Conservation (phyloP, 345 rosid genomes). For the Gossypium arboreum region DNA sequence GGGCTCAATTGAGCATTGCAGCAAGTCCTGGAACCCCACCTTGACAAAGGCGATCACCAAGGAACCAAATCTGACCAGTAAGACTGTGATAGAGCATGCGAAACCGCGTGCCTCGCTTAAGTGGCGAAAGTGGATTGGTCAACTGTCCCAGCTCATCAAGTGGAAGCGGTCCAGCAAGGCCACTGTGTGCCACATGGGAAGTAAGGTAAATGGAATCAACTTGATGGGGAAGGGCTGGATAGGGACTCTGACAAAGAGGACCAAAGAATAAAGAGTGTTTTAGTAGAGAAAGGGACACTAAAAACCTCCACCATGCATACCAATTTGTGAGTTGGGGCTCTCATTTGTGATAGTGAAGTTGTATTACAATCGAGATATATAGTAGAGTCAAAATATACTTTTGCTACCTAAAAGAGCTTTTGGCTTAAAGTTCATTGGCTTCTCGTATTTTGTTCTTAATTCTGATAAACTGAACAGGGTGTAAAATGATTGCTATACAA, state of each 20-base stretch:
- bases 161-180: slow-evolving; percentile 69
- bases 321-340: slow-evolving; percentile 34
- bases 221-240: slow-evolving; percentile 75
- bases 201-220: slow-evolving; percentile 69
- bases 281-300: slow-evolving; percentile 22
- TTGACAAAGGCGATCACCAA: slow-evolving; percentile 19
- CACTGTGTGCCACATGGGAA: slow-evolving; percentile 61
- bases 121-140: slow-evolving; percentile 88
- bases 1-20: slow-evolving; percentile 44
- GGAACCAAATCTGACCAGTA: slow-evolving; percentile 12
- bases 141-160: slow-evolving; percentile 65
- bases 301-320: slow-evolving; percentile 11
- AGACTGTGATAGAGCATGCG: slow-evolving; percentile 60
- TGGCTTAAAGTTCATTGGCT: slow-evolving; percentile 30
- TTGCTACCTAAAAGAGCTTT: slow-evolving; percentile 22
- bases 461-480: slow-evolving; percentile 20
- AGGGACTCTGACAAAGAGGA: slow-evolving; percentile 71
- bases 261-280: slow-evolving; percentile 38
- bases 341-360: slow-evolving; percentile 28
- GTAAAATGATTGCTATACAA: slow-evolving; percentile 16
- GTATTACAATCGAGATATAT: slow-evolving; percentile 26
- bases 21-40: slow-evolving; percentile 33
- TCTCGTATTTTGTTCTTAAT: slow-evolving; percentile 18
- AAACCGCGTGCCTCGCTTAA: slow-evolving; percentile 57
- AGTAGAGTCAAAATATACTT: slow-evolving; percentile 42